These are phyloP conservation scores for Bacterosira constricta DNA, from an alignment of 108 stramenopile species.

Conservation along the genomic window DNA sequence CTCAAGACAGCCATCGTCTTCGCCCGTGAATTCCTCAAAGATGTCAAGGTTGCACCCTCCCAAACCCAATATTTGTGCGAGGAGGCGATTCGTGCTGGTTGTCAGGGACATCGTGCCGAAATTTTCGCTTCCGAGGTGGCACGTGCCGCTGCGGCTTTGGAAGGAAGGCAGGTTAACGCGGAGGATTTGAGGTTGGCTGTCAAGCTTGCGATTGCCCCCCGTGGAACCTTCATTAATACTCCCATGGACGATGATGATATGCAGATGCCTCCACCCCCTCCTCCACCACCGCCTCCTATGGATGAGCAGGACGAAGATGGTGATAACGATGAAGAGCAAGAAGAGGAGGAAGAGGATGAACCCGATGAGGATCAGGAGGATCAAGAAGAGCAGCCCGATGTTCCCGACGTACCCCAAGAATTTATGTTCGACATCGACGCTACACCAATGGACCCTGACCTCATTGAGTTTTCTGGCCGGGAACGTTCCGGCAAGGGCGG, in stretches of 20 bases:
- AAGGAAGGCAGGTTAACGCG: constrained; percentile 84
- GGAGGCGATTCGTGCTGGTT: constrained; percentile 94
- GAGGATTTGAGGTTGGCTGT: constrained; percentile 92
- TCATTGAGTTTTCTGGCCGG: constrained; percentile 85
- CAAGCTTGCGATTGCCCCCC: constrained; percentile 94
- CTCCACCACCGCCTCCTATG: constrained; percentile 90
- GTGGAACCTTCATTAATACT: constrained; percentile 91
- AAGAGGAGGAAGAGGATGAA: constrained; percentile 86
- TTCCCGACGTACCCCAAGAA: constrained; percentile 92
- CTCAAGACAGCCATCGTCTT: constrained; percentile 93
- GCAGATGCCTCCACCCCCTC: constrained; percentile 90
- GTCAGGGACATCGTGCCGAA: constrained; percentile 96
- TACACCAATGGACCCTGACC: constrained; percentile 95
- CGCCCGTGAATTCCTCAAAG: constrained; percentile 91
- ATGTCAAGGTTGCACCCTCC: constrained; percentile 75
- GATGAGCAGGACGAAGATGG: constrained; percentile 81
- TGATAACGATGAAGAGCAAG: constrained; percentile 80
- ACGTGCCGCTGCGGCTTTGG: constrained; percentile 89
- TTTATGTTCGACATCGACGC: constrained; percentile 98
- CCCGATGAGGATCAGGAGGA: constrained; percentile 79
- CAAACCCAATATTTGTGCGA: constrained; percentile 96
- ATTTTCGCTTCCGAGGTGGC: constrained; percentile 95
- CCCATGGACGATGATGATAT: constrained; percentile 84
- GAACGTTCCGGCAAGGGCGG: constrained; percentile 92
- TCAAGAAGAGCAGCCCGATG: constrained; percentile 78